Evolutionary conservation across 23 red algal genomes (phyloP), one percentile per base, ranked within the genome.

Genomic region (Gracilaria vermiculophylla): DNA sequence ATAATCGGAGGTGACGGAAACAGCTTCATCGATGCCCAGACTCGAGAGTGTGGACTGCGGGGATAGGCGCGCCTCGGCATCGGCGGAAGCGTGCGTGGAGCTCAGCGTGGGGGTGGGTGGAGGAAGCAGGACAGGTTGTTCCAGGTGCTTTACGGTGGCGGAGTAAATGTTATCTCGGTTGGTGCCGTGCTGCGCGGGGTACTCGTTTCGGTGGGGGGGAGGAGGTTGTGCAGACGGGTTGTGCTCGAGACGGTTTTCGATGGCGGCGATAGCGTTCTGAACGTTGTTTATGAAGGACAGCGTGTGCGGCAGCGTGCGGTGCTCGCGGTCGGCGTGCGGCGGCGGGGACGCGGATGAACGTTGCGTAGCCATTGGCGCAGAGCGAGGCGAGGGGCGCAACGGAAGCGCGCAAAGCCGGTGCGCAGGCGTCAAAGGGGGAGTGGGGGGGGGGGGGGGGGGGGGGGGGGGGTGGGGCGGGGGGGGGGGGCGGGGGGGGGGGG

Each of bases 251-350:
- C 78, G 78, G 4, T 82, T 34, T 53, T 85, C 81, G 62, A 85
- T 85, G 49, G 60, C 47, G 11, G 81, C 81, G 28, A 85, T 62
- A 7, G 81, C 81, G 34, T 1, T 85, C 17, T 85, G 81, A 3
- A 85, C 81, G 81, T 85, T 82, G 78, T 82, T 82, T 27, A 82
- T 65, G 10, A 82, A 66, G 29, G 78, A 82, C 28, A 61, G 56
- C 4, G 78, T 60, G 5, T 60, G 78, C 37, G 50, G 54, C 4
- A 48, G 78, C 17, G 62, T 28, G 28, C 48, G 55, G 2, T 11
- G 24, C 67, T 28, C 20, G 2, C 19, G 14, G 23, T 17, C 67
- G 25, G 44, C 28, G 19, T 47, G 16, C 2, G 5, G 23, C 40
- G 37, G 67, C 1, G 67, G 28, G 15, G 67, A 42, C 3, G 67